These are phyloP conservation scores for Phaeosphaeriaceae sp. DNA, from an alignment of 2,329 filamentous ascomycete genomes.

Conservation along the genomic window DNA sequence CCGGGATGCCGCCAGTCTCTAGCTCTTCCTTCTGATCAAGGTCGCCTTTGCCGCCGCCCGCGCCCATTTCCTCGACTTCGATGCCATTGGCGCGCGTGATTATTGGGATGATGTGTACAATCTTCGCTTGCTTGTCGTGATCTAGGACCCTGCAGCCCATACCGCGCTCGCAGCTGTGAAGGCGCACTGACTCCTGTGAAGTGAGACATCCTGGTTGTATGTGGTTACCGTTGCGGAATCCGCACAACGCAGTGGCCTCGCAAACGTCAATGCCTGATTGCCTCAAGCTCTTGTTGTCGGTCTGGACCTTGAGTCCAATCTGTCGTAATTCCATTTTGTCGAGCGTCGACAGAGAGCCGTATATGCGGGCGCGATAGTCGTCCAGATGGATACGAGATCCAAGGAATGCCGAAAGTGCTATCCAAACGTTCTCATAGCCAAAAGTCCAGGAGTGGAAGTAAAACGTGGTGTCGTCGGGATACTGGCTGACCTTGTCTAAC, in stretches of 20 bases:
- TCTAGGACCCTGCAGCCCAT: slow-evolving; percentile 64
- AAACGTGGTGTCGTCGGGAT: slow-evolving; percentile 78
- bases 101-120: slow-evolving; percentile 81
- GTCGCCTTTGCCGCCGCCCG: slow-evolving; percentile 81
- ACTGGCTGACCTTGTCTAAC: slow-evolving; percentile 69
- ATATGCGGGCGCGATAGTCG: slow-evolving; percentile 77
- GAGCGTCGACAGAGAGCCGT: slow-evolving; percentile 62
- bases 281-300: slow-evolving; percentile 28
- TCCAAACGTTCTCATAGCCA: slow-evolving; percentile 92
- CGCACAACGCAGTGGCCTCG: slow-evolving; percentile 73
- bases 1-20: slow-evolving; percentile 59
- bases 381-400: slow-evolving; percentile 80
- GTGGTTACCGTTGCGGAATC: slow-evolving; percentile 77
- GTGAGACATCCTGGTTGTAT: slow-evolving; percentile 76
- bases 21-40: slow-evolving; percentile 72
- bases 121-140: slow-evolving; percentile 53
- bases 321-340: slow-evolving; percentile 28
- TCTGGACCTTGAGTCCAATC: slow-evolving; percentile 48
- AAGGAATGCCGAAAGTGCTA: slow-evolving; percentile 75
- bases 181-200: slow-evolving; percentile 63
- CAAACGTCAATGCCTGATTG: slow-evolving; percentile 49
- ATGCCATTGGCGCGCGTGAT: slow-evolving; percentile 69
- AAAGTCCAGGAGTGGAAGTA: slow-evolving; percentile 92
- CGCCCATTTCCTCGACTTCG: slow-evolving; percentile 75
- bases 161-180: slow-evolving; percentile 88